Percentiles rank a stretch among this genome's conserved stretches.
These are phyloP conservation scores for Dillenia suffruticosa DNA, from an alignment of 164 flowering plant species.

Conservation along the genomic window DNA sequence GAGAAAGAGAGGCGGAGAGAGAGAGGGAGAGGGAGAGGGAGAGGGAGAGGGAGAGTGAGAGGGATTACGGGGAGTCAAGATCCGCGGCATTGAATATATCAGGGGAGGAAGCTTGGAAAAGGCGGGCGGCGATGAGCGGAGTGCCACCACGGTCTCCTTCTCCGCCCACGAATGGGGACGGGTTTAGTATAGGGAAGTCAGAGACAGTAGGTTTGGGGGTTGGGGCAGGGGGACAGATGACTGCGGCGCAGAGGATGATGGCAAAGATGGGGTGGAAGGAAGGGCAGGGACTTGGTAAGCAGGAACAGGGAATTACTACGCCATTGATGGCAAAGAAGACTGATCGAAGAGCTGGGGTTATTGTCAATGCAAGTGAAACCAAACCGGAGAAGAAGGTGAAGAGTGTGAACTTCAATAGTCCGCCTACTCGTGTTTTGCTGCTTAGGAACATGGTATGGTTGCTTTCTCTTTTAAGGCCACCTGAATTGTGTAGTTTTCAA, in stretches of 20 bases:
- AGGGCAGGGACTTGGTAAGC: conserved; percentile 99
- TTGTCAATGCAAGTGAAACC: conserved; percentile 90
- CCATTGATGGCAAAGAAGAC: conserved; percentile 98
- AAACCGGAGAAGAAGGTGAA: conserved; percentile 78
- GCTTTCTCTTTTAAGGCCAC: background rate
- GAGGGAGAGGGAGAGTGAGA: conserved; percentile 28
- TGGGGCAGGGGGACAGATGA: conserved; percentile 99
- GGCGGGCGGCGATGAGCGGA: conserved; percentile 88
- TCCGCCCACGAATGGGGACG: conserved; percentile 52
- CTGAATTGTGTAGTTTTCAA: no score
- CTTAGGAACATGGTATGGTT: conserved; percentile 88
- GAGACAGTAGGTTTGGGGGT: conserved; percentile 84
- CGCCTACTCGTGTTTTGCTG: conserved; percentile 88
- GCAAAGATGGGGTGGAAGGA: conserved; percentile 99
- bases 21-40: conserved; percentile 28
- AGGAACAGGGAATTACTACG: conserved; percentile 97
- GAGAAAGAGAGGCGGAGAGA: conserved; percentile 40
- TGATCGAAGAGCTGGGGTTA: conserved; percentile 94
- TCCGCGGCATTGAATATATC: conserved; percentile 51
- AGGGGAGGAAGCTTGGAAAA: conserved; percentile 96
- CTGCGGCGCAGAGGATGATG: conserved; percentile 99
- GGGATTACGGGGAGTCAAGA: conserved; percentile 18
- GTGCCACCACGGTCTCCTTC: conserved; percentile 61
- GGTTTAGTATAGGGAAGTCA: conserved; percentile 85
- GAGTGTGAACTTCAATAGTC: conserved; percentile 75